Conservation (phyloP, 495 filamentous ascomycete species). For the Aspergillus incahuasiensis region DNA sequence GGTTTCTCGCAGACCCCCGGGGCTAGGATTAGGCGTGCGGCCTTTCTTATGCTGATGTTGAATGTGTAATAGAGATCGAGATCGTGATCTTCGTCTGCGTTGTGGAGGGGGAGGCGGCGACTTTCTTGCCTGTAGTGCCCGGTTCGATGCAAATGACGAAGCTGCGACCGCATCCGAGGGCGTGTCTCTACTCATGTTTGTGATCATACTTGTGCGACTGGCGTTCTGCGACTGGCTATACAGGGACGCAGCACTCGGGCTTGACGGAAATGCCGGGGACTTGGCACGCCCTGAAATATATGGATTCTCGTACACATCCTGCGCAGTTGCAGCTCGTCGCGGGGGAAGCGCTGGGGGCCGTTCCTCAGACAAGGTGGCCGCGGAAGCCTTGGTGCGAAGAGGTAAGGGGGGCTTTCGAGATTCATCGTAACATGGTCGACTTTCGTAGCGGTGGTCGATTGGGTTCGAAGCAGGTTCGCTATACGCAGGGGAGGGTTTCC, state of each 20-base stretch:
- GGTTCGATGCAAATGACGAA: constrained; percentile 73
- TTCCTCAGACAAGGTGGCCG: constrained; percentile 16
- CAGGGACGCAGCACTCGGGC: constrained; percentile 27
- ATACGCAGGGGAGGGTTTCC: constrained; percentile 6
- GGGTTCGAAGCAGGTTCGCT: background rate
- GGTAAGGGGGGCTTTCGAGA: background rate
- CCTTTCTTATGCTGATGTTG: constrained; percentile 30
- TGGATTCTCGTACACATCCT: constrained; percentile 15
- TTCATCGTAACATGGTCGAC: constrained; percentile 8
- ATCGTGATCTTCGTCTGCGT: constrained; percentile 46
- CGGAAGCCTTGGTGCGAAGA: constrained; percentile 13
- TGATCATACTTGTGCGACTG: constrained; percentile 25
- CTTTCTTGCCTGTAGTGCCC: constrained; percentile 50
- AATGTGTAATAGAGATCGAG: constrained; percentile 37
- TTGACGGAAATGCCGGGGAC: constrained; percentile 17
- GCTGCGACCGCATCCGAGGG: constrained; percentile 79
- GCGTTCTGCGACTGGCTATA: constrained; percentile 24
- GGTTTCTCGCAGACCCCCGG: constrained; percentile 63
- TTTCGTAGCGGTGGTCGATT: background rate
- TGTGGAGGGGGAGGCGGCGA: constrained; percentile 40
- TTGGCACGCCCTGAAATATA: background rate
- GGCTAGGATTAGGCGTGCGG: constrained; percentile 49
- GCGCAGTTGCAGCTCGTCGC: constrained; percentile 17
- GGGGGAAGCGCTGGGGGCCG: constrained; percentile 24
- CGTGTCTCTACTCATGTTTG: constrained; percentile 42